Base-by-base conservation (phyloP, 176 grass and related monocot species). In the Tillandsia fasciculata region DNA sequence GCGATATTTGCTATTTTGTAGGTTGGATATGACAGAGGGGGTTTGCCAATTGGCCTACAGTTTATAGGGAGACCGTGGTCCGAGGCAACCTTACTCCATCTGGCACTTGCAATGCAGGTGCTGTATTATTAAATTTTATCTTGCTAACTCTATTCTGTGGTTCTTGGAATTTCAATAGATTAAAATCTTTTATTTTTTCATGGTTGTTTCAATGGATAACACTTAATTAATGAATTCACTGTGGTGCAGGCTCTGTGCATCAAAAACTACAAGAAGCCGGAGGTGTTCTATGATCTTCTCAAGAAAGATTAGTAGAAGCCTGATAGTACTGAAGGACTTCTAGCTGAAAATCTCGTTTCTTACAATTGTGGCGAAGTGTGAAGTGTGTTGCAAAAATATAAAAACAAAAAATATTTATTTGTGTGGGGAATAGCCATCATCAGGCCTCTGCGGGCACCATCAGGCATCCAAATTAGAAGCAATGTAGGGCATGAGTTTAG, bases 31-130 rank as follows among this genome's bases (percentile, higher is more conserved):
- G 94, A 90, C 86, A 76, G 50, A 50, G 74, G 2, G 17, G 89
- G 89, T 10, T 79, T 97, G 76, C 94, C 94, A 12, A 73, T 97
- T 6, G 94, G 94, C 27, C 69, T 90, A 42, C 94, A 97, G 76
- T 84, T 97, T 83, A 84, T 97, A 24, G 89, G 94, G 13, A 78
- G 84, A 47, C 84, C 89, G 9, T 99, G 94, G 89, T 82, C 94
- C 50, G 94, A 99, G 74, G 89, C 89, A 18, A 92, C 87, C 15
- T 70, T 99, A 77, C 83, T 93, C 75, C 84, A 90, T 75, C 23
- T 97, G 27, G 82, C 89, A 82, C 86, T 87, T 69, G 89, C 89
- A 58, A 79, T 87, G 72, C 88, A 96, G 92, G 92, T 81, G 84
- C 1, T 22, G 69, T 9, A 23, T 61, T 61, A 61, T 61, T 9